phyloP scores from a whole-genome alignment of 495 filamentous ascomycete genomes.

The Schizothecium vesticola region DNA sequence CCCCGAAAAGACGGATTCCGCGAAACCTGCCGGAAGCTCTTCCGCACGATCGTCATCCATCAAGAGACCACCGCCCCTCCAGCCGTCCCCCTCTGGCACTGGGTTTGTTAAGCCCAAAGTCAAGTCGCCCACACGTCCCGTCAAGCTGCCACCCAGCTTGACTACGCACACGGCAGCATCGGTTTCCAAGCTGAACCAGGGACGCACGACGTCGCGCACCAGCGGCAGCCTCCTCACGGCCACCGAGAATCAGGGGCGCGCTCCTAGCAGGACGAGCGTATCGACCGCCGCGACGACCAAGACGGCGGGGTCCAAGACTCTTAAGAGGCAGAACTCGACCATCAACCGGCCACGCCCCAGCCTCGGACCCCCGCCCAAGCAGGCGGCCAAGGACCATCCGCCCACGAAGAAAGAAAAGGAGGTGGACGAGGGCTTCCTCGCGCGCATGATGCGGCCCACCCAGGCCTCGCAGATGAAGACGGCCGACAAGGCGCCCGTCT shows the following conservation, averaged over 20 bases:
- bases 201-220: conserved; percentile 35
- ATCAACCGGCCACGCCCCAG: conserved; percentile 43
- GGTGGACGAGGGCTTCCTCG: conserved; percentile 73
- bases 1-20: conserved; percentile 25
- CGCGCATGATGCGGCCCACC: conserved; percentile 90
- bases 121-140: conserved; percentile 60
- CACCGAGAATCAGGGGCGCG: conserved; percentile 30
- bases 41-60: conserved; percentile 21
- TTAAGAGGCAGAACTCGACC: conserved; percentile 40
- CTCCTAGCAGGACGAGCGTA: conserved; percentile 43
- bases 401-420: conserved; percentile 38
- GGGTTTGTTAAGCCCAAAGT: conserved; percentile 54
- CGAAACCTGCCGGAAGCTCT: conserved; percentile 21
- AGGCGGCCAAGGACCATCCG: conserved; percentile 36
- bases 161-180: conserved; percentile 60
- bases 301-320: conserved; percentile 15
- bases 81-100: conserved; percentile 30
- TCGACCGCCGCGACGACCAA: conserved; percentile 24
- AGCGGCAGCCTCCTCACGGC: conserved; percentile 25
- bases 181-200: conserved; percentile 45
- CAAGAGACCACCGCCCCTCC: conserved; percentile 34
- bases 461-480: conserved; percentile 71
- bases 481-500: conserved; percentile 56
- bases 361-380: conserved; percentile 46
- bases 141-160: conserved; percentile 55